Evolutionary conservation across 1,284 basidiomycete genomes (phyloP).

Genomic region (Tilletia indica): DNA sequence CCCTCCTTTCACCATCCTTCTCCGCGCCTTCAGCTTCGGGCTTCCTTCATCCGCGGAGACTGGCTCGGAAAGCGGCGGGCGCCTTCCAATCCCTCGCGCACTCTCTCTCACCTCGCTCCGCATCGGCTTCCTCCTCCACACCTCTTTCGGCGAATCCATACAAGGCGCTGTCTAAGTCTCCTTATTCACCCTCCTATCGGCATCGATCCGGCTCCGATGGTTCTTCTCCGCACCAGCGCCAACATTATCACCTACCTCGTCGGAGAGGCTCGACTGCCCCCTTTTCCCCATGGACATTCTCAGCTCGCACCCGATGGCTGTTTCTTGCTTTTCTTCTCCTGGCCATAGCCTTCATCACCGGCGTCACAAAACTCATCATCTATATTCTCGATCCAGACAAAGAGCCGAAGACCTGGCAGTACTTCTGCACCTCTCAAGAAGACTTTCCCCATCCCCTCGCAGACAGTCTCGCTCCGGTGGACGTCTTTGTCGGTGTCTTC

Average conservation of each 20-base stretch:
- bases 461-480: conserved; percentile 78
- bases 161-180: neutral
- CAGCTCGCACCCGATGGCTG: conserved; percentile 66
- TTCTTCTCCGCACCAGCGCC: neutral
- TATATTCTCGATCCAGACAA: conserved; percentile 95
- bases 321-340: conserved; percentile 63
- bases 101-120: neutral
- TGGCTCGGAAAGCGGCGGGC: neutral
- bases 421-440: conserved; percentile 72
- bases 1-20: neutral
- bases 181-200: neutral
- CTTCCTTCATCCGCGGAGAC: conserved; percentile 10
- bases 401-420: conserved; percentile 85
- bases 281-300: conserved; percentile 63
- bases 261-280: neutral
- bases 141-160: neutral
- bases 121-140: neutral
- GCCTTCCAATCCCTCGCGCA: neutral
- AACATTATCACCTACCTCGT: conserved; percentile 6
- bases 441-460: conserved; percentile 58
- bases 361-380: conserved; percentile 71
- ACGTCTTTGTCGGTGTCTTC: conserved; percentile 87
- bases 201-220: neutral
- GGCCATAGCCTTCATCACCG: conserved; percentile 66
- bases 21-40: neutral